Base-by-base conservation (phyloP, 768 basidiomycete genomes). In the Kwoniella europaea region DNA sequence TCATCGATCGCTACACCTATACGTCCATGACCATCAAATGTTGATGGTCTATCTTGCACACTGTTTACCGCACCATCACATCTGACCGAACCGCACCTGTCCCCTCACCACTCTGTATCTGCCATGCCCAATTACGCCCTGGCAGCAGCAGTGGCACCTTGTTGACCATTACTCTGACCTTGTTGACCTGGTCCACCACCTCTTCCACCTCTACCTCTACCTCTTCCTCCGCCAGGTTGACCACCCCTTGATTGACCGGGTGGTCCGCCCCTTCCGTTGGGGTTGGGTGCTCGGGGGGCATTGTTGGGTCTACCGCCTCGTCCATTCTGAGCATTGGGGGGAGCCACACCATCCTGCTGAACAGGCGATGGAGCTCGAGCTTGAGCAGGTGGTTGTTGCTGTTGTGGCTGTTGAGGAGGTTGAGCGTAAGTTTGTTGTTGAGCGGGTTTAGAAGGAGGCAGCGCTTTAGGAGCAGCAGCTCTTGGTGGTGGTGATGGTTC, bases 401-500 rank as follows among this genome's bases (percentile, higher is more conserved):
- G 68, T 27, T 55, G 65, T 44, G 69, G 75, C 58, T 70, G 71
- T 52, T 77, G 74, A 27, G 67, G 65, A 15, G 64, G 57, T 61
- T 58, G 61, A 50, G 61, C 63, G 41, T 71, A 67, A 22, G 65
- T 61, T 56, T 71, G 74, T n/a, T 57, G 43, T n/a, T 24, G 41
- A 15, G 64, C 70, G 29, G 59, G 60, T 50, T 65, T 63, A 44
- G 75, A 16, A 35, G 71, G 62, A 55, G 71, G 50, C 27, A 63
- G 61, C 4, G 42, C 46, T 41, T 52, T 59, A 63, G 63, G 53
- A 9, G 55, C 58, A n/a, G 44, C 43, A 6, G 57, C 44, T 55
- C 73, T 56, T 42, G 80, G 76, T 12, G 78, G 69, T 16, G 72
- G 52, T 7, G 68, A 71, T 42, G 77, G 79, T n/a, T 70, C 75